phyloP scores from a whole-genome alignment of 352 stramenopile genomes.

The Globisporangium echinulatum region DNA sequence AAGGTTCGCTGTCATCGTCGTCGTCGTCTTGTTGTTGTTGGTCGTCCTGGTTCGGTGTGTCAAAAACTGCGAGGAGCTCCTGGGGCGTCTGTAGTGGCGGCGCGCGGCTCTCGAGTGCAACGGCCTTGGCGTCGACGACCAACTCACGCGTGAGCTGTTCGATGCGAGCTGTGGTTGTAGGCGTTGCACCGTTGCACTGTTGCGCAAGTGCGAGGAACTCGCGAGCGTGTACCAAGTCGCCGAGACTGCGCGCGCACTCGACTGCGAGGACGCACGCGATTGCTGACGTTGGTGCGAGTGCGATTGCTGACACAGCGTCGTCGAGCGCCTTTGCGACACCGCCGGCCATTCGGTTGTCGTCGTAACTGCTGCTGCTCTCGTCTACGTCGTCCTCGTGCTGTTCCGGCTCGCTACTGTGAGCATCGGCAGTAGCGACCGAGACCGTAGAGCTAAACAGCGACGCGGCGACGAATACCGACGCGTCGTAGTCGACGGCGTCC shows the following conservation, averaged over 20 bases:
- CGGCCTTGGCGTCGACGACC: constrained; percentile 17
- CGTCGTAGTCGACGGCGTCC: constrained; percentile 34
- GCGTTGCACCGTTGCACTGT: neutral
- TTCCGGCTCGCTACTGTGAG: constrained; percentile 12
- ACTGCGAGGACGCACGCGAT: constrained; percentile 27
- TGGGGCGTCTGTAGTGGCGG: constrained; percentile 8
- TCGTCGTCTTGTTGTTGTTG: constrained; percentile 9
- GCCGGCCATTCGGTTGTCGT: constrained; percentile 11
- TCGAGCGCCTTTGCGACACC: constrained; percentile 38
- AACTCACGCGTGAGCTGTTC: constrained; percentile 28
- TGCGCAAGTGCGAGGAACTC: constrained; percentile 18
- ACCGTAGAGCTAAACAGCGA: constrained; percentile 4
- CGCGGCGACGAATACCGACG: constrained; percentile 14
- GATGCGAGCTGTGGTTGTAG: constrained; percentile 17
- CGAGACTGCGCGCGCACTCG: constrained; percentile 34
- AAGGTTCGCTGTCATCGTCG: neutral
- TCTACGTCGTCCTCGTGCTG: constrained; percentile 5
- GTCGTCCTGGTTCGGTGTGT: constrained; percentile 4
- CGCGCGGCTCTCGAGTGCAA: neutral
- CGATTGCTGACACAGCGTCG: constrained; percentile 22
- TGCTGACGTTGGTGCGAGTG: constrained; percentile 1
- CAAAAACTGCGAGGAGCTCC: constrained; percentile 11
- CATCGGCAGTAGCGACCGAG: constrained; percentile 3
- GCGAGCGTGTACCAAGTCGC: constrained; percentile 22
- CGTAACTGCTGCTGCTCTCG: neutral